Evolutionary conservation across 1,284 basidiomycete genomes (phyloP).

Genomic region (Microbotryum intermedium): DNA sequence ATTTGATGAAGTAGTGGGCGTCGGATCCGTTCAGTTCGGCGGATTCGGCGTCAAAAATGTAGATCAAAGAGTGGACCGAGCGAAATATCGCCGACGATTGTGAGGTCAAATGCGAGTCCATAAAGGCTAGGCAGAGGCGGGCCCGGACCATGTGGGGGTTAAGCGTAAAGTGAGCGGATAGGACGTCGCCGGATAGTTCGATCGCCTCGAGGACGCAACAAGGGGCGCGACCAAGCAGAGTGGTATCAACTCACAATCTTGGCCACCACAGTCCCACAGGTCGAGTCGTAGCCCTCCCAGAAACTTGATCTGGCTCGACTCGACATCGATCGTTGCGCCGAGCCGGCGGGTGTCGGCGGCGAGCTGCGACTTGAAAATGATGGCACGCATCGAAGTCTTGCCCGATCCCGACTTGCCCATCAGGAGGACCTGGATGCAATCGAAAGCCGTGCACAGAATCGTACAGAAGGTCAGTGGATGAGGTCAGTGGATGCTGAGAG

Average conservation of each 20-base stretch:
- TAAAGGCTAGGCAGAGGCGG: conserved; percentile 53
- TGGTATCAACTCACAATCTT: conserved; percentile 50
- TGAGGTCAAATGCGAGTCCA: conserved; percentile 86
- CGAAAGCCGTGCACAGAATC: too few species aligned
- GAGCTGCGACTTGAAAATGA: conserved; percentile 96
- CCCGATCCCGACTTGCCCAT: conserved; percentile 80
- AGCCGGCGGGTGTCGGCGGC: conserved; percentile 83
- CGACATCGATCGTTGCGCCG: conserved; percentile 94
- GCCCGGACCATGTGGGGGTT: neutral
- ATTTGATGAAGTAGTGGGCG: conserved; percentile 77
- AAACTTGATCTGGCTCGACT: conserved; percentile 94
- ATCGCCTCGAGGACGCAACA: neutral
- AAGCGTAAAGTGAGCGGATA: neutral
- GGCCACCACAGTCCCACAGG: conserved; percentile 97
- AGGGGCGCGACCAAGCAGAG: neutral
- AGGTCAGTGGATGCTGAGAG: too few species aligned
- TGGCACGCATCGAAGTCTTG: conserved; percentile 92
- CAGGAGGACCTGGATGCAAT: conserved; percentile 53
- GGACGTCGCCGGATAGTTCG: neutral
- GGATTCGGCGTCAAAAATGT: conserved; percentile 78
- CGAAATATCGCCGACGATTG: conserved; percentile 89
- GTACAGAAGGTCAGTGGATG: too few species aligned
- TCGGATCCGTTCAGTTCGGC: conserved; percentile 45
- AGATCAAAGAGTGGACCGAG: conserved; percentile 92
- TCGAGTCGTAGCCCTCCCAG: conserved; percentile 82